These are phyloP conservation scores for Puccinia brachypodii DNA, from an alignment of 1,284 basidiomycete genomes.

Conservation along the genomic window DNA sequence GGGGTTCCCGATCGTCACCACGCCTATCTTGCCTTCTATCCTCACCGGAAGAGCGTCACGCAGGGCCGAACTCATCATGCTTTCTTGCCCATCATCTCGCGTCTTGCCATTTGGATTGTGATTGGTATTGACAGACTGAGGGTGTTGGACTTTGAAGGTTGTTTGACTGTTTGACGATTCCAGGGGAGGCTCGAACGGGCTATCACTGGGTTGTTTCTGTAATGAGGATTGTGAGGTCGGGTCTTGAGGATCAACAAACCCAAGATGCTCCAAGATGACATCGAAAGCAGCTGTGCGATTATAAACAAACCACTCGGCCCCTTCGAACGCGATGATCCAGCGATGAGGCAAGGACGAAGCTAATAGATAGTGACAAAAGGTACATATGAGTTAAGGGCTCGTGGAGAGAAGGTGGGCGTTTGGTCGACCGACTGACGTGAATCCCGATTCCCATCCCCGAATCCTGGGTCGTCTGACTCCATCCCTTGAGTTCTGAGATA, in stretches of 20 bases:
- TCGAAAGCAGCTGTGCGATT: slow-evolving; percentile 85
- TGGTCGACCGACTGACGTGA: neutral
- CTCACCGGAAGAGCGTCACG: slow-evolving; percentile 28
- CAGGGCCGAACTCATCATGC: slow-evolving; percentile 28
- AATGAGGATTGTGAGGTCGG: slow-evolving; percentile 50
- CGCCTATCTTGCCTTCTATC: slow-evolving; percentile 32
- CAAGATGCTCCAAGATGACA: slow-evolving; percentile 73
- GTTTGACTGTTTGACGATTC: slow-evolving; percentile 44
- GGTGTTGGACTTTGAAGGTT: slow-evolving; percentile 44
- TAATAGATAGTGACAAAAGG: neutral
- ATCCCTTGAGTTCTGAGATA: slow-evolving; percentile 68
- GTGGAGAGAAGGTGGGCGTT: neutral
- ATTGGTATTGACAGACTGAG: slow-evolving; percentile 6
- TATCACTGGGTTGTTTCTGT: slow-evolving; percentile 54
- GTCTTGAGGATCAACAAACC: slow-evolving; percentile 56
- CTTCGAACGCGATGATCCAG: slow-evolving; percentile 73
- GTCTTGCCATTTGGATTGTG: neutral
- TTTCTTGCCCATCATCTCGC: neutral
- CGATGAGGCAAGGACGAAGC: slow-evolving; percentile 65
- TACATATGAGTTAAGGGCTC: slow-evolving; percentile 52
- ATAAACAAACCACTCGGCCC: slow-evolving; percentile 85
- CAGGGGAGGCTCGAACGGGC: slow-evolving; percentile 46
- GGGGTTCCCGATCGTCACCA: slow-evolving; percentile 4
- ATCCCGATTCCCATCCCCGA: slow-evolving; percentile 57
- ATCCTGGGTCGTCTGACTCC: slow-evolving; percentile 66